phyloP scores from a whole-genome alignment of 441 rosid genomes.

The Dalechampia spathulata region DNA sequence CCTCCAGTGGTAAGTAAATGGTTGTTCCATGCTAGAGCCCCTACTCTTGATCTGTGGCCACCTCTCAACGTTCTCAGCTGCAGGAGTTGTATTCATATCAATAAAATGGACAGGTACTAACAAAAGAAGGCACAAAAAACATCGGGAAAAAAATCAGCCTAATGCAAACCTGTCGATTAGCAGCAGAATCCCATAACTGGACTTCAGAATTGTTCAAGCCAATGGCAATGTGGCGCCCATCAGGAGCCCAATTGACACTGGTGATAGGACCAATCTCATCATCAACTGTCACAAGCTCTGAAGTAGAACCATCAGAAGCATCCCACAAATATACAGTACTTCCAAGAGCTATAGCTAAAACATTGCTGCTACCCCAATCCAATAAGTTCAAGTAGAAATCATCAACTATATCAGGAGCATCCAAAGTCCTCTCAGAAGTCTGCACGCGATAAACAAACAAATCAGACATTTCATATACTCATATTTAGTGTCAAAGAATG shows the following conservation, averaged over 20 bases:
- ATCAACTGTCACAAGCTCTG: slow-evolving; percentile 62
- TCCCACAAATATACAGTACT: slow-evolving; percentile 62
- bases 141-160: not conserved
- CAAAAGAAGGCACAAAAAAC: not conserved
- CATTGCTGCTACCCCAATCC: slow-evolving; percentile 72
- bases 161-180: slow-evolving; percentile 33
- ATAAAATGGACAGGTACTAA: not conserved
- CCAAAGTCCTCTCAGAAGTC: slow-evolving; percentile 64
- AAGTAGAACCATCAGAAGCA: slow-evolving; percentile 53
- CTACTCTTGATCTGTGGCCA: slow-evolving; percentile 33
- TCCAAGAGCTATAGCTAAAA: slow-evolving; percentile 60
- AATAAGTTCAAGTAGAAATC: slow-evolving; percentile 65
- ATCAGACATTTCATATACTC: not conserved
- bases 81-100: not conserved
- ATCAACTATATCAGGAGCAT: slow-evolving; percentile 63
- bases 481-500: no score
- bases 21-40: slow-evolving; percentile 46
- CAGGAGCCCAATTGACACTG: slow-evolving; percentile 72
- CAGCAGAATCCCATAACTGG: slow-evolving; percentile 63
- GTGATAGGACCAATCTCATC: slow-evolving; percentile 70
- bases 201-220: slow-evolving; percentile 67
- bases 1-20: slow-evolving; percentile 36
- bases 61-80: slow-evolving; percentile 30
- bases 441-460: slow-evolving; percentile 4
- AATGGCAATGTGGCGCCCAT: slow-evolving; percentile 66